Percentiles rank a stretch among this genome's conserved stretches.
Conservation (phyloP, 2,329 filamentous ascomycete species). For the Microdochium bolleyi region DNA sequence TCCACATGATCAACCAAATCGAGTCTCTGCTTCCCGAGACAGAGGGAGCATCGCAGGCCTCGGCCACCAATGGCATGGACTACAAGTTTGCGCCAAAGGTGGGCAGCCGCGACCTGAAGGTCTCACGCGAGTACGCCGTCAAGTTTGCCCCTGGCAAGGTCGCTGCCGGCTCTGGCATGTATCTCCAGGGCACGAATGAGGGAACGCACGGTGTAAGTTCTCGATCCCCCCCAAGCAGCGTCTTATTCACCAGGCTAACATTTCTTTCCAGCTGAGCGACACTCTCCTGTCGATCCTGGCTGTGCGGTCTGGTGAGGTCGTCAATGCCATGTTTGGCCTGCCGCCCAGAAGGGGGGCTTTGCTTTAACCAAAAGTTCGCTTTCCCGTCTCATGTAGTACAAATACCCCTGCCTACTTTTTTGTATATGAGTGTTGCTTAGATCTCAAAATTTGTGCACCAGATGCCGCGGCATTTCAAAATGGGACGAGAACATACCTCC, state of each 20-base stretch:
- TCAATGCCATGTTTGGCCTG: constrained; percentile 61
- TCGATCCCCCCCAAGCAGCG: not conserved
- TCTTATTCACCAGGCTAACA: constrained; percentile 5
- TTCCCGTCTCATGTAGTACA: not conserved
- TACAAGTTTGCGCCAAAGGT: constrained; percentile 25
- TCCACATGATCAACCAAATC: constrained; percentile 64
- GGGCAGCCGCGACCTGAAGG: constrained; percentile 40
- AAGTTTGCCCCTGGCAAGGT: constrained; percentile 62
- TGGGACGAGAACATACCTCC: no score
- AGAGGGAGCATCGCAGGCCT: constrained; percentile 6
- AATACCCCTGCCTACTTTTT: not conserved
- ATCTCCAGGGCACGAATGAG: constrained; percentile 92
- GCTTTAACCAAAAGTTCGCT: not conserved
- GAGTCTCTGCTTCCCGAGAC: constrained; percentile 55
- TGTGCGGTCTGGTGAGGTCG: constrained; percentile 69
- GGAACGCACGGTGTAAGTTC: constrained; percentile 78
- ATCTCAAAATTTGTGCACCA: not conserved
- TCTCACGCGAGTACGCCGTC: constrained; percentile 73
- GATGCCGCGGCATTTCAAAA: no score
- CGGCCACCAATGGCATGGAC: constrained; percentile 2
- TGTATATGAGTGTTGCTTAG: not conserved
- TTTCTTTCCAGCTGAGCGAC: constrained; percentile 57
- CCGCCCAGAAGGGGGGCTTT: not conserved
- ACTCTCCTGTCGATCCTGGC: constrained; percentile 73
- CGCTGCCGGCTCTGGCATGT: constrained; percentile 68